These are phyloP conservation scores for Physcia stellaris DNA, from an alignment of 495 filamentous ascomycete genomes.

Conservation along the genomic window DNA sequence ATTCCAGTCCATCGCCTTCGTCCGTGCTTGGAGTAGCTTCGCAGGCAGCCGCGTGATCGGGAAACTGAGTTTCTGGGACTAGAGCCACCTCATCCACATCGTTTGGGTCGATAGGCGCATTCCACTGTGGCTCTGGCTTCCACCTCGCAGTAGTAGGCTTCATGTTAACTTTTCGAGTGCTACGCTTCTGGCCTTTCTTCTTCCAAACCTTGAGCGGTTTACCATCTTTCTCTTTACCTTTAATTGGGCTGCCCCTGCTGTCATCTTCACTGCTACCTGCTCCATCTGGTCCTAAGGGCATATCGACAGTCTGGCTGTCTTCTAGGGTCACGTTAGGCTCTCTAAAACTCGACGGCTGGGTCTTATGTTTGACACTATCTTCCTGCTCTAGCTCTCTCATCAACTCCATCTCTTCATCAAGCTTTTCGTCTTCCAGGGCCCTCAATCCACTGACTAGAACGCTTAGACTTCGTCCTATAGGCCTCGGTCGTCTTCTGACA, in stretches of 20 bases:
- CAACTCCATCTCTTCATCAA: conserved; percentile 72
- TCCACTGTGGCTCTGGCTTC: conserved; percentile 18
- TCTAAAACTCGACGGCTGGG: conserved; percentile 3
- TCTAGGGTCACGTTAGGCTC: conserved; percentile 34
- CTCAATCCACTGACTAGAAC: conserved; percentile 64
- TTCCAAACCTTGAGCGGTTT: conserved; percentile 54
- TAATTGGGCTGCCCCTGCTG: conserved; percentile 28
- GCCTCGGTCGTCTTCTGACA: conserved; percentile 37
- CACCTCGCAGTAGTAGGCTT: conserved; percentile 33
- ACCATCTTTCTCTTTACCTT: conserved; percentile 21
- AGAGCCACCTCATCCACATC: conserved; percentile 20
- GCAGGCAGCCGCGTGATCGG: too few species aligned
- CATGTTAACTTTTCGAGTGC: conserved; percentile 68
- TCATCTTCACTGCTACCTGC: conserved; percentile 38
- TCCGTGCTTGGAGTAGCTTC: conserved; percentile 12
- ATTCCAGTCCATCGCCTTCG: conserved; percentile 12
- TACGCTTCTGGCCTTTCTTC: conserved; percentile 87
- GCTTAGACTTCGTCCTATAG: conserved; percentile 60
- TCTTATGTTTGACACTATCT: conserved; percentile 14
- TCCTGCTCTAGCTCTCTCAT: conserved; percentile 65
- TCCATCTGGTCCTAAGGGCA: conserved; percentile 50
- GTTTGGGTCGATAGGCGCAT: conserved; percentile 14
- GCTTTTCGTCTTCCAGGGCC: conserved; percentile 62
- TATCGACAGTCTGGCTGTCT: conserved; percentile 43
- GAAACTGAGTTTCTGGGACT: conserved; percentile 31